Evolutionary conservation across 441 rosid genomes (phyloP).

Genomic region (Rhodomyrtus psidioides): DNA sequence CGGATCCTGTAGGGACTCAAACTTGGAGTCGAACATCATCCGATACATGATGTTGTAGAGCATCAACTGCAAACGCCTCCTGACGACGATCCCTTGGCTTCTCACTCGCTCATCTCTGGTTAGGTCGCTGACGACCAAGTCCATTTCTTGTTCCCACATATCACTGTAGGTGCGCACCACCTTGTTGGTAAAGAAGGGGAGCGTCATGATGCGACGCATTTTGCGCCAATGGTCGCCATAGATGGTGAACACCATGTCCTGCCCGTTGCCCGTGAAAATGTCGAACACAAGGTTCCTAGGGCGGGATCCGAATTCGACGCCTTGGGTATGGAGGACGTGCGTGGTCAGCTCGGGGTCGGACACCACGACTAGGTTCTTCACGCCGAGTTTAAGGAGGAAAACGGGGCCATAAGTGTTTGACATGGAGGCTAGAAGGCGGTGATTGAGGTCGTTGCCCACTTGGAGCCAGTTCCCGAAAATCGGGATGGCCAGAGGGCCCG

Average conservation of each 20-base stretch:
- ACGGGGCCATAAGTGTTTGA: slow-evolving; percentile 29
- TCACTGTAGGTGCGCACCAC: slow-evolving; percentile 37
- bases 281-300: slow-evolving; percentile 55
- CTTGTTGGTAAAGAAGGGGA: slow-evolving; percentile 58
- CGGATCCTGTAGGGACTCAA: slow-evolving; percentile 37
- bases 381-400: slow-evolving; percentile 43
- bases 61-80: slow-evolving; percentile 49
- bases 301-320: slow-evolving; percentile 54
- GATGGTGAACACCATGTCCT: slow-evolving; percentile 63
- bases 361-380: slow-evolving; percentile 30
- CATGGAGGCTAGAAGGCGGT: slow-evolving; percentile 37
- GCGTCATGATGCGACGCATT: slow-evolving; percentile 58
- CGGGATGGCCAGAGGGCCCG: slow-evolving; percentile 36
- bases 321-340: slow-evolving; percentile 50
- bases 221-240: slow-evolving; percentile 59
- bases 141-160: slow-evolving; percentile 59
- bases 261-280: slow-evolving; percentile 51
- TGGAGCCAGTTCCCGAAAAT: slow-evolving; percentile 57
- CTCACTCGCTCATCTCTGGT: slow-evolving; percentile 10
- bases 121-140: slow-evolving; percentile 31
- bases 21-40: slow-evolving; percentile 52
- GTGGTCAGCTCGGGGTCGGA: slow-evolving; percentile 41
- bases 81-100: slow-evolving; percentile 26
- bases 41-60: slow-evolving; percentile 53
- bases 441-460: slow-evolving; percentile 56